Base-by-base conservation (phyloP, 192 early-diverging fungal species). In the Lunasporangiospora selenospora region DNA sequence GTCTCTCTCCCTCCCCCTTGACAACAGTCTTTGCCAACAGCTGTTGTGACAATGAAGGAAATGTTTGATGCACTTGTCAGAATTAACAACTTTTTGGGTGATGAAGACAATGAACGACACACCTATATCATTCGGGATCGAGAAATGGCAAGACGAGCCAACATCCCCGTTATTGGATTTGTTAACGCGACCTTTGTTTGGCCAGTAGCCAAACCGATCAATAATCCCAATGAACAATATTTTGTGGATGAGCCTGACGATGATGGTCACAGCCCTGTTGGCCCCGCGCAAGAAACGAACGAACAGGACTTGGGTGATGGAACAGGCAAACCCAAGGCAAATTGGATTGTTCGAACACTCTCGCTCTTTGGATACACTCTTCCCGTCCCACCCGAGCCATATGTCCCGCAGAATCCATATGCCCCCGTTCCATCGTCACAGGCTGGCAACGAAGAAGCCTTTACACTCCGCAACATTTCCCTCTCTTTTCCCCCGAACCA, bases 71-170 rank as follows among this genome's bases (percentile, higher is more conserved):
- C 69, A 3, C 49, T 73, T 30, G 69, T 73, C 18, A 30, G 69
- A 26, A 55, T 73, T 6, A 73, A 73, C 24, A 49, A 73, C 5
- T 73, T 73, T 37, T 58, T 73, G 55, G 31, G 31, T 23, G 69
- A 73, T 9, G 69, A 73, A 15, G 69, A 73, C 16, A 73, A 73
- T 21, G 69, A 73, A 4, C 69, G 69, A 41, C 60, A 73, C 36
- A 73, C 69, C 3, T 59, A 53, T 21, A 40, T 73, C 11, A 63
- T 73, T 33, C 56, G 61, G 9, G 69, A 73, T 37, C 38, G 69
- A 19, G 69, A 63, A 29, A 62, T 73, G 55, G 69, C 69, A 12
- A 44, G 60, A 15, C 50, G 69, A 31, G 69, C 69, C 36, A 73
- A 73, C 32, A 63, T 73, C 8, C 69, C 69, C 8, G 47, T 73